Base-by-base conservation (phyloP, 345 rosid genomes). In the Citrus unshiu region DNA sequence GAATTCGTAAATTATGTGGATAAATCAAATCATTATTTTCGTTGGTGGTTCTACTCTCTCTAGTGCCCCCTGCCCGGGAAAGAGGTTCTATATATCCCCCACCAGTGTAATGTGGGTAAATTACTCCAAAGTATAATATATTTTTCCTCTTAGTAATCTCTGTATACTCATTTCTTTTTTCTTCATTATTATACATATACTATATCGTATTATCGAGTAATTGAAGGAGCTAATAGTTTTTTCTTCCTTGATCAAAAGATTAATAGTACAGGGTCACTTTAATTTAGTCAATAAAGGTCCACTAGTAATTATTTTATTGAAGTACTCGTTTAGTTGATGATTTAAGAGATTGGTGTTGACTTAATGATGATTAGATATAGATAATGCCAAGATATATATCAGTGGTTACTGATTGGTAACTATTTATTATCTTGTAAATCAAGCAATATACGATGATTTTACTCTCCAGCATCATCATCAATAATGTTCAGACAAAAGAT, bases 381-480 rank as follows among this genome's bases (percentile, higher is more conserved):
- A 73, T 61, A 73, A 54, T 73, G 22, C 65, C 51, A 12, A 59
- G 49, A 68, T 49, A 22, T 35, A 68, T 60, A 27, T 49, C 12
- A 9, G 59, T 62, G 37, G 66, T 72, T 72, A 72, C 72, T 29
- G 9, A 71, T 66, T 71, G 24, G 56, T 39, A 29, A 34, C 58
- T 25, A 27, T 46, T 29, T 56, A 57, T 70, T 76, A 83, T 73
- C 85, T 78, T 80, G 83, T 69, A 72, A 40, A 34, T 54, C 75
- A 86, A 84, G 84, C 69, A 81, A 80, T 69, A 80, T 69, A 83
- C 82, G 78, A 72, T 24, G 39, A 70, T 84, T 70, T 35, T 79
- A 72, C 24, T 43, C 74, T 72, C 6, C n/a, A 43, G 9, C 57
- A 69, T 78, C 62, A 70, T 34, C 54, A 70, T 73, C 32, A 70